phyloP scores from a whole-genome alignment of 192 early-diverging fungal genomes.

The Gaertneriomyces semiglobifer region DNA sequence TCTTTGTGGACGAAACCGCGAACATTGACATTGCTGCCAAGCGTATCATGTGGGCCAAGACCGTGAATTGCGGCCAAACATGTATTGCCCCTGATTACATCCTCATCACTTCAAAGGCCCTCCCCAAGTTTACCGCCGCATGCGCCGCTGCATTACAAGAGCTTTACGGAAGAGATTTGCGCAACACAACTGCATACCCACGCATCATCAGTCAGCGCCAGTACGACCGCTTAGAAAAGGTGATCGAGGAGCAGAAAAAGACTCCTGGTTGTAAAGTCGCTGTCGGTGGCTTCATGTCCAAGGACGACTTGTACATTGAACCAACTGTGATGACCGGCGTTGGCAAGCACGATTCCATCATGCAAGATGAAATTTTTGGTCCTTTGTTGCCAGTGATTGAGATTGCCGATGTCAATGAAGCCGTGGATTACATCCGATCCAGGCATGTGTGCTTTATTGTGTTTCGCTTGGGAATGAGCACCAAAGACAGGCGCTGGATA shows the following conservation, averaged over 20 bases:
- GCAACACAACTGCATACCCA: conserved; percentile 51
- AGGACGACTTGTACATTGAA: conserved; percentile 67
- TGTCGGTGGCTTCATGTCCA: conserved; percentile 54
- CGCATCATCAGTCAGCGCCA: conserved; percentile 74
- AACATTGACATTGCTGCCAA: conserved; percentile 64
- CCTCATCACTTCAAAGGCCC: conserved; percentile 58
- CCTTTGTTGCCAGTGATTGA: conserved; percentile 79
- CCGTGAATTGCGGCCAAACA: conserved; percentile 84
- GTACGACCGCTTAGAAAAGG: conserved; percentile 58
- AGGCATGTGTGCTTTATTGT: conserved; percentile 15
- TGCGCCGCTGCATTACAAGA: conserved; percentile 37
- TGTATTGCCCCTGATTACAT: conserved; percentile 89
- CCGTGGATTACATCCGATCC: conserved; percentile 31
- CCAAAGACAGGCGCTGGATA: not conserved
- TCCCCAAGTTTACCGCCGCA: conserved; percentile 56
- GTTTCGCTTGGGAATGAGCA: not conserved
- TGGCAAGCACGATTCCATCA: conserved; percentile 40
- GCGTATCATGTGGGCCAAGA: conserved; percentile 78
- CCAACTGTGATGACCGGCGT: conserved; percentile 81
- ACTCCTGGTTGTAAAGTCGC: conserved; percentile 38
- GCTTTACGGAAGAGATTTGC: conserved; percentile 39
- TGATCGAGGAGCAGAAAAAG: conserved; percentile 48
- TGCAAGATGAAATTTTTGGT: conserved; percentile 89
- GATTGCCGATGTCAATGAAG: conserved; percentile 37
- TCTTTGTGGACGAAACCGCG: conserved; percentile 47